Conservation (phyloP, 2,329 filamentous ascomycete species). For the Talaromyces sp. region DNA sequence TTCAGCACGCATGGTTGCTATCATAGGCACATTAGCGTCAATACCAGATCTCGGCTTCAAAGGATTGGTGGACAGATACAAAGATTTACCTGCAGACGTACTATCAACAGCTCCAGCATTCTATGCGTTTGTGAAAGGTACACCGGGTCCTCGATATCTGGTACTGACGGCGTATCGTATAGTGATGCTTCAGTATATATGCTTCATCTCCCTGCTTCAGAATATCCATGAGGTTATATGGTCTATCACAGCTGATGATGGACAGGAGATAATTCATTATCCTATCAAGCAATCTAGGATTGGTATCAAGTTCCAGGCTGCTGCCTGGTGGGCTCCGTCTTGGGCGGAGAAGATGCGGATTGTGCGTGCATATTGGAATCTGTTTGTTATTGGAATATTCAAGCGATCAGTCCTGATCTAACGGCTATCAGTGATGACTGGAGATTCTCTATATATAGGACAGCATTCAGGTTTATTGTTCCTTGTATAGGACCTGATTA, state of each 20-base stretch:
- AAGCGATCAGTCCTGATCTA: neutral
- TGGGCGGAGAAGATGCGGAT: slow-evolving; percentile 10
- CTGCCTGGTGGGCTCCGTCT: slow-evolving; percentile 10
- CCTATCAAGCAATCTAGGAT: slow-evolving; percentile 3
- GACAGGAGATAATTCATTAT: neutral
- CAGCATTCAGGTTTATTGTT: neutral
- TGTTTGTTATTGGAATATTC: slow-evolving; percentile 16
- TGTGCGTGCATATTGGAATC: slow-evolving; percentile 15
- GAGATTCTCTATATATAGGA: neutral
- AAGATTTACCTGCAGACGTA: neutral
- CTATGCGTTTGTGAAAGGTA: slow-evolving; percentile 14
- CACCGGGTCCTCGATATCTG: slow-evolving; percentile 13
- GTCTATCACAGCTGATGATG: neutral
- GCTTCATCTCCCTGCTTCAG: slow-evolving; percentile 13
- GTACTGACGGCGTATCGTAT: slow-evolving; percentile 13
- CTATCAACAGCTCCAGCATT: slow-evolving; percentile 10
- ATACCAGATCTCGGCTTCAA: slow-evolving; percentile 5
- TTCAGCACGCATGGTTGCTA: slow-evolving; percentile 13
- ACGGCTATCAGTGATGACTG: neutral
- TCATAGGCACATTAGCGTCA: slow-evolving; percentile 6
- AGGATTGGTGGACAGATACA: neutral
- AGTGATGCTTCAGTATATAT: slow-evolving; percentile 15
- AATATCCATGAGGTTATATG: slow-evolving; percentile 19
- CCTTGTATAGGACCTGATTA: neutral
- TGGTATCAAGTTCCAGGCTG: slow-evolving; percentile 2